Percentiles rank a stretch among this genome's conserved stretches.
phyloP scores from a whole-genome alignment of 139 green algal species.

The Pleodorina starrii region DNA sequence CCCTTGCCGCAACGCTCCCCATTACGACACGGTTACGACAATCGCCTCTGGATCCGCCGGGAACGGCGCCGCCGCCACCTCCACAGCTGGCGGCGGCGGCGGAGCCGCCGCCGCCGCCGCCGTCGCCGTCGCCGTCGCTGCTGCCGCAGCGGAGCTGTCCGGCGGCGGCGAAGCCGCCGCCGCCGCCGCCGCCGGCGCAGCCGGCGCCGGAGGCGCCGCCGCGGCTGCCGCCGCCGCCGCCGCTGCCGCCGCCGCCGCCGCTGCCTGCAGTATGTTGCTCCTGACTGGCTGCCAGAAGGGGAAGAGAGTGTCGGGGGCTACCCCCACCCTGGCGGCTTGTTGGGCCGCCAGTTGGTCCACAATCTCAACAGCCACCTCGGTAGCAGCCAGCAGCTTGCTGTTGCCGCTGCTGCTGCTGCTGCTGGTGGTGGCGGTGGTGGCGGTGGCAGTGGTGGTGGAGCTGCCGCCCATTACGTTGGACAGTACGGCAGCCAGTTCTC shows the following conservation, averaged over 20 bases:
- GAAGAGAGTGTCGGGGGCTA: conserved; percentile 32
- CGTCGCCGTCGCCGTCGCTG: no score
- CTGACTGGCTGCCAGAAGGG: conserved; percentile 23
- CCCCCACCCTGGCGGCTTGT: conserved; percentile 56
- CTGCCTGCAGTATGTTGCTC: neutral
- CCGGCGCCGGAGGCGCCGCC: neutral
- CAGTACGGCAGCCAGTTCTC: conserved; percentile 72
- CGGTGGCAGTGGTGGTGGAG: neutral
- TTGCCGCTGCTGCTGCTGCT: neutral
- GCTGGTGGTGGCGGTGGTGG: neutral
- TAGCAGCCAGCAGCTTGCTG: conserved; percentile 50
- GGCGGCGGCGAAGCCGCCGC: neutral
- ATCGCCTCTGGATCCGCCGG: neutral
- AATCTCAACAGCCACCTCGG: conserved; percentile 65
- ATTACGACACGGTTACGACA: neutral
- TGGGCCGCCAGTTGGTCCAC: conserved; percentile 56
- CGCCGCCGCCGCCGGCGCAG: neutral
- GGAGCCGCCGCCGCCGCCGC: neutral
- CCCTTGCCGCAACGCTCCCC: neutral
- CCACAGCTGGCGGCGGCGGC: neutral
- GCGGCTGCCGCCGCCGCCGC: neutral
- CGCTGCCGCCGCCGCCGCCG: neutral
- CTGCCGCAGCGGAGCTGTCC: no score
- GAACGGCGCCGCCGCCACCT: neutral
- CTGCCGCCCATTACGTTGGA: conserved; percentile 29